phyloP scores from a whole-genome alignment of 2,329 filamentous ascomycete genomes.

The Lasiodiplodia hormozganensis region DNA sequence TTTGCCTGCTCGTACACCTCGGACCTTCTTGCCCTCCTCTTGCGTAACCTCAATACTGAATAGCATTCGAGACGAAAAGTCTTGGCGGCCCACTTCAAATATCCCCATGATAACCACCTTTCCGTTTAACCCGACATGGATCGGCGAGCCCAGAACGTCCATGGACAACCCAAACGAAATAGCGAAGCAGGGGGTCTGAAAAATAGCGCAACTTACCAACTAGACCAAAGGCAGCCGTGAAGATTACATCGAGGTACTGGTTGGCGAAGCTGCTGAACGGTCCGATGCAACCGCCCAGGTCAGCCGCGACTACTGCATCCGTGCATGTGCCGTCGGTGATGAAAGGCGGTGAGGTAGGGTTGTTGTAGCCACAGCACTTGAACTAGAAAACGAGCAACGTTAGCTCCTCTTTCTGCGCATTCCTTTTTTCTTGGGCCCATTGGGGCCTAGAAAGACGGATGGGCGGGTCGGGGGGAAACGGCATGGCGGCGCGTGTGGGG shows the following conservation, averaged over 20 bases:
- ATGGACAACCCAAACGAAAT: background rate
- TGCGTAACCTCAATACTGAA: background rate
- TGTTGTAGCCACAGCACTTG: constrained; percentile 80
- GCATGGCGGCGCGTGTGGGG: constrained; percentile 9
- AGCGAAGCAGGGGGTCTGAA: background rate
- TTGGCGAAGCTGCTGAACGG: constrained; percentile 74
- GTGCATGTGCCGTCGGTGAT: constrained; percentile 72
- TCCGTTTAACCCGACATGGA: background rate
- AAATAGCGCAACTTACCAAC: constrained; percentile 60
- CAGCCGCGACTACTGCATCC: constrained; percentile 72
- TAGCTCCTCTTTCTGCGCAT: constrained; percentile 26
- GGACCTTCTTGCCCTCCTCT: background rate
- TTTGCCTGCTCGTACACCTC: background rate
- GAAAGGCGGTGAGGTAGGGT: constrained; percentile 72
- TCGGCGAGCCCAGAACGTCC: background rate
- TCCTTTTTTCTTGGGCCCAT: constrained; percentile 7
- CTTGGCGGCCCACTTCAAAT: constrained; percentile 12
- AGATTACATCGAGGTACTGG: constrained; percentile 74
- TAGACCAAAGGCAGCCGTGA: constrained; percentile 80
- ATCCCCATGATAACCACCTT: constrained; percentile 2
- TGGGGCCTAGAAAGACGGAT: constrained; percentile 5
- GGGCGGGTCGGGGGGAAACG: background rate
- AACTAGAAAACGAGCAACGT: constrained; percentile 59
- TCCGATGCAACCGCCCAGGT: constrained; percentile 72
- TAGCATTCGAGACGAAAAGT: background rate